Conservation (phyloP, 495 filamentous ascomycete species). For the Aspergillus bertholletiae region DNA sequence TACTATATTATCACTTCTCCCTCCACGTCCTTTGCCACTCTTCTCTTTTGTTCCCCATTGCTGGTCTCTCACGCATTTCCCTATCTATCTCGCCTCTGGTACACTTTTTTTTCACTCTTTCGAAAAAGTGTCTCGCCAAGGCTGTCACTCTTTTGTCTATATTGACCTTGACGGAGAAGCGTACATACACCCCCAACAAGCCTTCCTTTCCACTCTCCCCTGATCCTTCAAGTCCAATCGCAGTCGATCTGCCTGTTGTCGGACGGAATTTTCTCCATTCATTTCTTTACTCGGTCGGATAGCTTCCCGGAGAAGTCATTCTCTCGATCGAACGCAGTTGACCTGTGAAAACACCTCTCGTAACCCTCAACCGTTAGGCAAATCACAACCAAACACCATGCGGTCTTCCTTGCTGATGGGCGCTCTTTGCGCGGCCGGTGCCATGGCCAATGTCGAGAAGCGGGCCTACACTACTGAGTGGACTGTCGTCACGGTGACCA, state of each 20-base stretch:
- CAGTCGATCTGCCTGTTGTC: slow-evolving; percentile 39
- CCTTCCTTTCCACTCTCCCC: neutral
- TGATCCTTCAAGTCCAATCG: slow-evolving; percentile 14
- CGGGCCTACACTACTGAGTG: slow-evolving; percentile 52
- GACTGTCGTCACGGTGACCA: slow-evolving; percentile 57
- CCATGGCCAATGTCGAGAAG: slow-evolving; percentile 50
- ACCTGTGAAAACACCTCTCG: slow-evolving; percentile 23
- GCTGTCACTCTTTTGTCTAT: slow-evolving; percentile 38
- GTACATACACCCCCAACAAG: slow-evolving; percentile 4
- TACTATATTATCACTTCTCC: slow-evolving; percentile 32
- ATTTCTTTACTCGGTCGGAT: slow-evolving; percentile 10
- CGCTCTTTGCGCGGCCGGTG: slow-evolving; percentile 59
- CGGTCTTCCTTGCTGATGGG: slow-evolving; percentile 61
- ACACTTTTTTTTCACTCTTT: slow-evolving; percentile 37
- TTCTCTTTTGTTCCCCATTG: slow-evolving; percentile 17
- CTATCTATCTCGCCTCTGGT: slow-evolving; percentile 11
- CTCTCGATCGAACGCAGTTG: slow-evolving; percentile 21
- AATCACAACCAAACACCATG: slow-evolving; percentile 53
- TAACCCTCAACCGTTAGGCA: slow-evolving; percentile 9
- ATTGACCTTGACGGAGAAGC: slow-evolving; percentile 16
- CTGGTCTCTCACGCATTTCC: slow-evolving; percentile 9
- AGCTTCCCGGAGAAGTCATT: slow-evolving; percentile 44
- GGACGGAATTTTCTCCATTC: slow-evolving; percentile 4
- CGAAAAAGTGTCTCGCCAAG: slow-evolving; percentile 30
- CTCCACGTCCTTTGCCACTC: slow-evolving; percentile 20